Base-by-base conservation (phyloP, 1,139 yeast species). In the Pichia sp. region DNA sequence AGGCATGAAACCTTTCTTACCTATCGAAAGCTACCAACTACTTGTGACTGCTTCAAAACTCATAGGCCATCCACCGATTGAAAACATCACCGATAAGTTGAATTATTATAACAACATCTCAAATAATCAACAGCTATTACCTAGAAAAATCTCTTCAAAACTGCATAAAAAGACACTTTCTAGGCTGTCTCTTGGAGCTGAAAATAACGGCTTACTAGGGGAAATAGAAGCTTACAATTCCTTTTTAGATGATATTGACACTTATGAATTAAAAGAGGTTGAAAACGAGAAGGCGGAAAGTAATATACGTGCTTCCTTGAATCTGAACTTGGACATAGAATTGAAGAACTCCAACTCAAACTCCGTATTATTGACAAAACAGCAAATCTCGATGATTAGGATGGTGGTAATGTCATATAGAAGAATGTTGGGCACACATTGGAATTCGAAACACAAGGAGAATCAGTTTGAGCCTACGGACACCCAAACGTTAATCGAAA, bases 31-130 rank as follows among this genome's bases (percentile, higher is more conserved):
- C 3, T 79, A 82, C 68, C 76, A 73, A 57, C 70, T 87, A 56
- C 73, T 86, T 44, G 89, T 84, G 58, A 71, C 80, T 7, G 85
- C 87, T 2, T 83, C 91, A 0, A 79, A 72, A 63, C 70, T 87
- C 27, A 62, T 73, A 49, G 69, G 70, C 20, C 62, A 59, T 50
- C 70, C 70, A 14, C 67, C 70, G 9, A 59, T 64, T 33, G 69
- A 64, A 53, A 61, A 64, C n/a, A 68, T 66, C 16, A 64, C 65
- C 53, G 68, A 63, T 55, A 60, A 50, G 34, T 61, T 56, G 45
- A 67, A 67, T 58, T 64, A 64, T 58, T 59, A 64, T 59, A 55
- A 67, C 56, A 67, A 63, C 53, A 65, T 67, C 46, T 70, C 67
- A 38, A 64, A 61, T 48, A 66, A 63, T 17, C 60, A 69, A 33